A percentile compares a stretch with the other conserved stretches of the same genome.
These are phyloP conservation scores for Dactylellina parvicollis DNA, from an alignment of 2,329 filamentous ascomycete species.

Conservation along the genomic window DNA sequence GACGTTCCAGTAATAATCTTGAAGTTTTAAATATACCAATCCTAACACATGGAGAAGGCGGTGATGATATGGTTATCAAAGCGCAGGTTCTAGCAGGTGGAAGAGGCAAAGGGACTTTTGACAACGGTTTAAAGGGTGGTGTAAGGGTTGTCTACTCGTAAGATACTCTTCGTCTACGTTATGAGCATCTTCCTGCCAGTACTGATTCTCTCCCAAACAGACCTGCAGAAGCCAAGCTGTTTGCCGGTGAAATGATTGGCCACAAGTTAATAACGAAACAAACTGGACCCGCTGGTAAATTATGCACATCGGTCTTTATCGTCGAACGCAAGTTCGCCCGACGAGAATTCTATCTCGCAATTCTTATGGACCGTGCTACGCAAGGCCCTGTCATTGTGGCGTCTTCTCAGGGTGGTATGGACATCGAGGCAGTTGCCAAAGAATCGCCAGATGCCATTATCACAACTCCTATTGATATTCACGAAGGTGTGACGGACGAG, in stretches of 20 bases:
- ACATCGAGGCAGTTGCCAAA: slow-evolving; percentile 98
- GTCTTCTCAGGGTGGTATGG: slow-evolving; percentile 98
- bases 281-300: slow-evolving; percentile 89
- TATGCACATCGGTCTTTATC: slow-evolving; percentile 98
- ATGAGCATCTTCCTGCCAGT: neutral
- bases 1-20: slow-evolving; percentile 9
- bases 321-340: slow-evolving; percentile 99
- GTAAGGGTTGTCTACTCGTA: slow-evolving; percentile 98
- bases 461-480: slow-evolving; percentile 93
- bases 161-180: slow-evolving; percentile 58
- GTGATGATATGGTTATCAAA: slow-evolving; percentile 99
- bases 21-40: slow-evolving; percentile 54
- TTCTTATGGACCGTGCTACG: slow-evolving; percentile 94
- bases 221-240: slow-evolving; percentile 93
- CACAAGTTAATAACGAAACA: slow-evolving; percentile 99
- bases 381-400: slow-evolving; percentile 96
- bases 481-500: slow-evolving; percentile 92
- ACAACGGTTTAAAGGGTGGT: slow-evolving; percentile 98
- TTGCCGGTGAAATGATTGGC: slow-evolving; percentile 98
- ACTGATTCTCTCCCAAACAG: slow-evolving; percentile 61
- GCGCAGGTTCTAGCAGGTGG: slow-evolving; percentile 97
- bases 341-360: slow-evolving; percentile 97
- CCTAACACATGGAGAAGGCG: slow-evolving; percentile 59
- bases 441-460: slow-evolving; percentile 95
- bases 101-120: slow-evolving; percentile 96